These are phyloP conservation scores for Pharnaceum exiguum DNA, from an alignment of 148 eudicot species.

Conservation along the genomic window DNA sequence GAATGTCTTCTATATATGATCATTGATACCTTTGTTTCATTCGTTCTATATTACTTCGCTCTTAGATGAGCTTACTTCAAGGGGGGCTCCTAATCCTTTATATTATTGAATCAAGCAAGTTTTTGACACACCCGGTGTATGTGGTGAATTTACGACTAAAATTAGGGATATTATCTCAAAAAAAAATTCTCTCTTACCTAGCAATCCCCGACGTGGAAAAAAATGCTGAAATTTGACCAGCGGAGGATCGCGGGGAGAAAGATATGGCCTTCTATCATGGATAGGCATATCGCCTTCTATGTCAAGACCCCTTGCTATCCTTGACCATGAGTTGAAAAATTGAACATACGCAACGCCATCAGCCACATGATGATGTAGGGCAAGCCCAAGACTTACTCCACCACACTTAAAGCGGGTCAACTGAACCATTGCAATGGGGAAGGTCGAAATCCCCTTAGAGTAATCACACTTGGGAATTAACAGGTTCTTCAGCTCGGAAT, in stretches of 20 bases:
- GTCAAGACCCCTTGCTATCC: slow-evolving; percentile 27
- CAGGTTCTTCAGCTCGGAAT: background rate
- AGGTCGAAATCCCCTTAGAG: slow-evolving; percentile 10
- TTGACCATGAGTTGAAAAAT: slow-evolving; percentile 26
- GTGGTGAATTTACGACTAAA: too few relatives aligned
- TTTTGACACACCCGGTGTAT: too few relatives aligned
- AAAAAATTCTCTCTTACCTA: too few relatives aligned
- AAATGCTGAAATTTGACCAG: slow-evolving; percentile 27
- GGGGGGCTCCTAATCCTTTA: too few relatives aligned
- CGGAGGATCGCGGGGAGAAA: slow-evolving; percentile 30
- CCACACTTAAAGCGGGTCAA: slow-evolving; percentile 37
- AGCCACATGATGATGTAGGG: slow-evolving; percentile 16
- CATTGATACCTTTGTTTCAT: too few relatives aligned
- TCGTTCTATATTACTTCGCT: too few relatives aligned
- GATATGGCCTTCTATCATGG: slow-evolving; percentile 13
- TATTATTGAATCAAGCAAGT: too few relatives aligned
- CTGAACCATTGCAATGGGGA: slow-evolving; percentile 16
- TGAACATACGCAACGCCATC: slow-evolving; percentile 20
- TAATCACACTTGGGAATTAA: slow-evolving; percentile 13
- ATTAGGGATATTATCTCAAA: too few relatives aligned
- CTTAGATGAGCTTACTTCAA: too few relatives aligned
- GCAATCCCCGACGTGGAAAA: too few relatives aligned
- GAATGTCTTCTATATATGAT: too few relatives aligned
- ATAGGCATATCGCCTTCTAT: slow-evolving; percentile 13
- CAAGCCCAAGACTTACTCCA: slow-evolving; percentile 25